Conservation (phyloP, 192 early-diverging fungal genomes). For the Coemansia sp. region DNA sequence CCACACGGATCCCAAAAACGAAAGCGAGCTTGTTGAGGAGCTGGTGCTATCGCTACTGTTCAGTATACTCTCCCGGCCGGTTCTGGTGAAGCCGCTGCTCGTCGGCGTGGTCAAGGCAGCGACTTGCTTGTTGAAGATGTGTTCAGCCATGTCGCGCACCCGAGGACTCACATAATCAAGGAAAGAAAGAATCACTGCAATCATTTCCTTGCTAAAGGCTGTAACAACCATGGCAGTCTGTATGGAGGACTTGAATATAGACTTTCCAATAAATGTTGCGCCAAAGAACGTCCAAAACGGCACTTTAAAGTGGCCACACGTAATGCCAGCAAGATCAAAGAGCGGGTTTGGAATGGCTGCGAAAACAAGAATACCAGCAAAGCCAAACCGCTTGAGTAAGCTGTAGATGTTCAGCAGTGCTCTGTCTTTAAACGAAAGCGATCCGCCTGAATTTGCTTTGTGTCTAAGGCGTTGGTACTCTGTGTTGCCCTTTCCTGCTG, state of each 20-base stretch:
- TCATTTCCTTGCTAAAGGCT: conserved; percentile 78
- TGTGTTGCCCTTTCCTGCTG: conserved; percentile 35
- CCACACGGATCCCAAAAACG: conserved; percentile 69
- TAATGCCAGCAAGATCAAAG: conserved; percentile 95
- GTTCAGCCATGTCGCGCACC: conserved; percentile 60
- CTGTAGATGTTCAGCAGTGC: conserved; percentile 67
- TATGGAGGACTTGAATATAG: conserved; percentile 81
- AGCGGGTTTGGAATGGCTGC: conserved; percentile 97
- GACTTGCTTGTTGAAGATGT: conserved; percentile 47
- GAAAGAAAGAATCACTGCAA: conserved; percentile 59
- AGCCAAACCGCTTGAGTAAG: conserved; percentile 76
- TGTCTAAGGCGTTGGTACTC: conserved; percentile 48
- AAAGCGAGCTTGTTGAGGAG: conserved; percentile 44
- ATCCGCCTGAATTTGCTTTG: conserved; percentile 20
- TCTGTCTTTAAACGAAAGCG: conserved; percentile 66
- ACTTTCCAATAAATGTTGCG: conserved; percentile 93
- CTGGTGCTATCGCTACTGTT: not conserved
- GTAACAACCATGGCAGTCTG: conserved; percentile 82
- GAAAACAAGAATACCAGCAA: conserved; percentile 87
- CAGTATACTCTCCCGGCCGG: not conserved
- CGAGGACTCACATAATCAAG: conserved; percentile 58
- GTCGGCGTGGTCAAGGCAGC: conserved; percentile 17
- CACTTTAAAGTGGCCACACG: conserved; percentile 88
- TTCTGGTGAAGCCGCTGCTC: not conserved
- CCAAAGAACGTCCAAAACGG: conserved; percentile 95